phyloP scores from a whole-genome alignment of 257 asterid species.

The Prunella vulgaris region DNA sequence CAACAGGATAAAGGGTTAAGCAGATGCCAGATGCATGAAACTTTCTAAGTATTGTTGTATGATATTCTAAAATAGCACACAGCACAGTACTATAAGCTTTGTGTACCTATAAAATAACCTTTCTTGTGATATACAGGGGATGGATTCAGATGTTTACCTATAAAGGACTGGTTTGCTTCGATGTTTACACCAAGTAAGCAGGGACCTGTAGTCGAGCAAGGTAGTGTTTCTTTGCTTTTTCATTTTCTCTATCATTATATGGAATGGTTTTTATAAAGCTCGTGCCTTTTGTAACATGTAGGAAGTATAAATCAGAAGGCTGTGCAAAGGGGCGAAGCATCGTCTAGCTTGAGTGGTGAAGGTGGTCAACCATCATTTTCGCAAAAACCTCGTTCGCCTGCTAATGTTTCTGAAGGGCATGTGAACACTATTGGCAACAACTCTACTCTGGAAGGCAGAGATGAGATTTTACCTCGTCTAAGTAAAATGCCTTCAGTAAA shows the following conservation, averaged over 20 bases:
- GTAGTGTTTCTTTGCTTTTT: conserved; percentile 27
- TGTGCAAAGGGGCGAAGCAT: conserved; percentile 14
- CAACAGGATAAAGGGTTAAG: neutral
- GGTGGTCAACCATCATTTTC: conserved; percentile 19
- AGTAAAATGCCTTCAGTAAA: conserved; percentile 21
- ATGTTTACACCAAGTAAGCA: conserved; percentile 39
- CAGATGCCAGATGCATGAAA: neutral
- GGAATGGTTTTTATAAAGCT: neutral
- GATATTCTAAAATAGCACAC: neutral
- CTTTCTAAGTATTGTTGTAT: neutral
- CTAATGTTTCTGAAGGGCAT: conserved; percentile 11
- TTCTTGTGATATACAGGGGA: conserved; percentile 32
- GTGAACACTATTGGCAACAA: neutral
- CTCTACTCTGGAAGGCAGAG: neutral
- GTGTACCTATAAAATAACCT: neutral
- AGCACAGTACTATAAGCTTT: neutral
- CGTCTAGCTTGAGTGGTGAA: conserved; percentile 19
- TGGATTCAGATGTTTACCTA: conserved; percentile 34
- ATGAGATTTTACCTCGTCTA: conserved; percentile 11
- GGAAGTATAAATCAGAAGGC: conserved; percentile 25
- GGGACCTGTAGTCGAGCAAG: conserved; percentile 43
- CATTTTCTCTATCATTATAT: neutral
- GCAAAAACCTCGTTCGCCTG: conserved; percentile 14
- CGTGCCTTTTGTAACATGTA: conserved; percentile 28
- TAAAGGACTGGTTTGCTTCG: conserved; percentile 57